Percentiles rank a stretch among this genome's conserved stretches.
phyloP scores from a whole-genome alignment of 441 rosid species.

The Gossypium laxum region DNA sequence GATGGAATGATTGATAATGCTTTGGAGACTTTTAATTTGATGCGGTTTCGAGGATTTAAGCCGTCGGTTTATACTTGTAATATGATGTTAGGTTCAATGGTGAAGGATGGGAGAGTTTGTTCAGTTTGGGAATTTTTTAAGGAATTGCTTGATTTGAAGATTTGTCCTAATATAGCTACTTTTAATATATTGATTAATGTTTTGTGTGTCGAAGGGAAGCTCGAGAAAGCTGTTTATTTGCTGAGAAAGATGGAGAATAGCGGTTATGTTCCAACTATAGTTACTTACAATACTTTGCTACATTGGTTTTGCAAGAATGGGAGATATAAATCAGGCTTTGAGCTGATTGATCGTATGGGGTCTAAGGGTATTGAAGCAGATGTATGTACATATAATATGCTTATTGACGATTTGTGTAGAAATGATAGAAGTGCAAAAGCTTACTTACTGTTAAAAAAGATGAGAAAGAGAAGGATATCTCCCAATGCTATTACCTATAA shows the following conservation, averaged over 20 bases:
- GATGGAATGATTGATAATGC: conserved; percentile 51
- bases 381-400: conserved; percentile 70
- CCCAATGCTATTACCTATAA: conserved; percentile 72
- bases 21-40: conserved; percentile 45
- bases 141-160: conserved; percentile 55
- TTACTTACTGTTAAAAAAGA: conserved; percentile 61
- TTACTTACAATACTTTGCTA: conserved; percentile 68
- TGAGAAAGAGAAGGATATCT: conserved; percentile 54
- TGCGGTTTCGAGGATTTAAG: conserved; percentile 53
- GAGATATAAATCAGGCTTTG: conserved; percentile 45
- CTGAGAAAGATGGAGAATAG: conserved; percentile 67
- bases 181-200: conserved; percentile 70
- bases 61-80: conserved; percentile 67
- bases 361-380: conserved; percentile 62
- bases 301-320: conserved; percentile 74
- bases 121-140: conserved; percentile 57
- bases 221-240: conserved; percentile 52
- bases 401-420: conserved; percentile 63
- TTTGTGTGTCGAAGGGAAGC: conserved; percentile 55
- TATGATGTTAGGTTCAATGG: conserved; percentile 45
- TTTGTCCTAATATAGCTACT: conserved; percentile 67
- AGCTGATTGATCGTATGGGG: conserved; percentile 54
- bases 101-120: conserved; percentile 33
- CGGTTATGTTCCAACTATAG: conserved; percentile 59
- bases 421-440: conserved; percentile 62